Base-by-base conservation (phyloP, 305 asterid genomes). In the Coffea humblotiana region DNA sequence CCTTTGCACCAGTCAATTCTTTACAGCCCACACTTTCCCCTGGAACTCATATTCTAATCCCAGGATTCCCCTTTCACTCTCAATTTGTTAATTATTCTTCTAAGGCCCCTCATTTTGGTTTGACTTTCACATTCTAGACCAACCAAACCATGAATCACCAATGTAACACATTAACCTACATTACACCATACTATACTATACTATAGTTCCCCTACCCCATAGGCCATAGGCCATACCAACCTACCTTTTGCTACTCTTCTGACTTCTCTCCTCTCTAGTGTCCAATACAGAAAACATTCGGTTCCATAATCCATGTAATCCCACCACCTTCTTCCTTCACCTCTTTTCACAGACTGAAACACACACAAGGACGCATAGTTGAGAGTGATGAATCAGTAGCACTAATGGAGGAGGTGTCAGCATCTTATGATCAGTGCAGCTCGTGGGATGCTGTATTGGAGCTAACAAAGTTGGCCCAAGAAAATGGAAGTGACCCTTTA, bases 381-480 rank as follows among this genome's bases (percentile, higher is more conserved):
- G 35, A 82, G 75, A 82, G 21, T 82, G 74, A 84, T 88, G 91
- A 85, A 74, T 52, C 76, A 75, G 77, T 83, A 84, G 90, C 86
- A 94, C 91, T 91, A 85, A 79, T 86, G 86, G 66, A 64, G 79
- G 82, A 71, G 72, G 58, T 71, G 15, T 48, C 81, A 61, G 63
- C 68, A 69, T 77, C 37, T 29, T 48, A 64, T 52, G 61, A 56
- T 56, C 73, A 76, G 45, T 64, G 85, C 84, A 88, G 78, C 60
- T 61, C 88, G 71, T 90, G 94, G 98, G 98, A 90, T 77, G 83
- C 82, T 67, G 85, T 95, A 77, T 76, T 90, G 89, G 92, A 88
- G 85, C 79, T 90, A 77, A 95, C 96, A 29, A 94, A 91, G 86
- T 84, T 82, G 78, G 93, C 95, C 65, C 93, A 94, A 87, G 92